A percentile compares a stretch with the other conserved stretches of the same genome.
Conservation (phyloP, 176 grass and related monocot genomes). For the Oryza meridionalis region DNA sequence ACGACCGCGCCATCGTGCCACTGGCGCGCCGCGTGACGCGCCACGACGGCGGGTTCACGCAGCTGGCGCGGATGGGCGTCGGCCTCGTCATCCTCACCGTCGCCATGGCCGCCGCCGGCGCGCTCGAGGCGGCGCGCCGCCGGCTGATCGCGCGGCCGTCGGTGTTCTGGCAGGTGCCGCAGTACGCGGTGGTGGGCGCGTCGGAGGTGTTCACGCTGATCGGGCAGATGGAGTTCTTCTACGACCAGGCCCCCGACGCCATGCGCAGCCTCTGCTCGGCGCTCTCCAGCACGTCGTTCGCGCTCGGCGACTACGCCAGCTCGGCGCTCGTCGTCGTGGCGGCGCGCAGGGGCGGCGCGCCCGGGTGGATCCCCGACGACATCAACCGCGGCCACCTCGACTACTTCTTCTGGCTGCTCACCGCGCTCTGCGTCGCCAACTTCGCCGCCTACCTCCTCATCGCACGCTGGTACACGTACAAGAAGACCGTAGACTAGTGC, state of each 20-base stretch:
- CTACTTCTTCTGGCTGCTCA: slow-evolving; percentile 69
- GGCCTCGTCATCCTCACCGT: slow-evolving; percentile 45
- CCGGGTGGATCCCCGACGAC: slow-evolving; percentile 69
- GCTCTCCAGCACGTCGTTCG: slow-evolving; percentile 44
- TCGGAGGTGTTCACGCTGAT: slow-evolving; percentile 77
- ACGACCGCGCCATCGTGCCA: slow-evolving; percentile 46
- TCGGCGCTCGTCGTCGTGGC: slow-evolving; percentile 50
- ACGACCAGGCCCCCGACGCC: slow-evolving; percentile 76
- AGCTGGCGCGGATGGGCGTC: slow-evolving; percentile 52
- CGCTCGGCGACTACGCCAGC: slow-evolving; percentile 62
- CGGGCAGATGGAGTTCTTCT: slow-evolving; percentile 77
- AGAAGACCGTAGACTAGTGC: slow-evolving; percentile 32
- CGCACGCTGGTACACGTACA: slow-evolving; percentile 57
- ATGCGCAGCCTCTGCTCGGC: slow-evolving; percentile 72
- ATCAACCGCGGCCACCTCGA: slow-evolving; percentile 68
- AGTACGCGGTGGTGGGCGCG: slow-evolving; percentile 67
- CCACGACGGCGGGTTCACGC: slow-evolving; percentile 44
- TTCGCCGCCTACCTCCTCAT: slow-evolving; percentile 49
- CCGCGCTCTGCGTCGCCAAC: slow-evolving; percentile 42
- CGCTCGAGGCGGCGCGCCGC: slow-evolving; percentile 43
- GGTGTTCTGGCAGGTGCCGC: slow-evolving; percentile 82
- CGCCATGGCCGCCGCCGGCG: slow-evolving; percentile 39
- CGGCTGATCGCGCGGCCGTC: slow-evolving; percentile 49
- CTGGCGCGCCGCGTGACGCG: slow-evolving; percentile 44
- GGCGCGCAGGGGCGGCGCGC: slow-evolving; percentile 17